Conservation (phyloP, 345 rosid species). For the thale cress (Arabidopsis thaliana) region TAIR10.1 NC_003076.8:16009001-16009500, state of each 20-base stretch:
- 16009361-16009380: neutral
- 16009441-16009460: neutral
- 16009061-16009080: neutral
- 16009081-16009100: neutral
- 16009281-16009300: neutral
- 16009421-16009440: neutral
- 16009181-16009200: neutral
- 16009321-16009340: neutral
- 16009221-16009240: neutral
- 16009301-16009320: neutral
- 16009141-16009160: neutral
- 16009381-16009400: neutral
- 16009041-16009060: neutral
- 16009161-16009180: neutral
- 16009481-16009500: neutral
- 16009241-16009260: neutral
- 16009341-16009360: neutral
- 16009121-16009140: neutral
- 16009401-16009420: neutral
- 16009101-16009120: neutral
- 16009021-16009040: neutral
- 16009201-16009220: neutral
- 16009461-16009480: neutral
- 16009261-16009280: neutral
- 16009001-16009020: slow-evolving; percentile 70